A percentile compares a stretch with the other conserved stretches of the same genome.
Conservation (phyloP, 2,329 filamentous ascomycete genomes). For the Colletotrichum eleusines region DNA sequence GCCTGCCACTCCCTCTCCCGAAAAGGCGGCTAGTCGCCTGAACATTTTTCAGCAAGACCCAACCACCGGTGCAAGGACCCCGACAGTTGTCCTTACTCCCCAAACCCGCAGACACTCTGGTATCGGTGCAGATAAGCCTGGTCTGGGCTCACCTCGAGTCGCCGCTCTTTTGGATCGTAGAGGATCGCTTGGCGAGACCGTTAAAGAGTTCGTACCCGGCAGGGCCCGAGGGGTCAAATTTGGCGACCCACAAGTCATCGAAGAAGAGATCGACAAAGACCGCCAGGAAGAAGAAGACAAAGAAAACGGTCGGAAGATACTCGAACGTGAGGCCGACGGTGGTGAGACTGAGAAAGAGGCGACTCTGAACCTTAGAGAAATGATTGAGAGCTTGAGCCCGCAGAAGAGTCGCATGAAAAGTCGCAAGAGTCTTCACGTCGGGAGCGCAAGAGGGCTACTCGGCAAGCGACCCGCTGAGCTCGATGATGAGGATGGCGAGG, state of each 20-base stretch:
- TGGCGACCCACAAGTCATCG: slow-evolving; percentile 72
- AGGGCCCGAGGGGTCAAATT: slow-evolving; percentile 67
- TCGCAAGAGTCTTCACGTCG: slow-evolving; percentile 82
- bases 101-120: slow-evolving; percentile 72
- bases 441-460: slow-evolving; percentile 78
- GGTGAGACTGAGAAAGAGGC: slow-evolving; percentile 68
- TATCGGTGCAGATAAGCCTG: slow-evolving; percentile 75
- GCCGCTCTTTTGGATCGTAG: slow-evolving; percentile 78
- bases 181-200: slow-evolving; percentile 76
- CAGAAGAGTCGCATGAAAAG: slow-evolving; percentile 76
- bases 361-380: slow-evolving; percentile 77
- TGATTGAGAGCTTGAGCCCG: slow-evolving; percentile 83
- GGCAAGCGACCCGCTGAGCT: slow-evolving; percentile 81
- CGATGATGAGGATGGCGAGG: slow-evolving; percentile 70
- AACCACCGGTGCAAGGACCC: slow-evolving; percentile 68
- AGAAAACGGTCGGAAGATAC: slow-evolving; percentile 69
- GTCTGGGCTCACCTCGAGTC: slow-evolving; percentile 81
- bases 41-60: slow-evolving; percentile 66
- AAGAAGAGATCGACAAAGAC: slow-evolving; percentile 73
- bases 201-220: slow-evolving; percentile 72
- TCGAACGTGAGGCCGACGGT: slow-evolving; percentile 65
- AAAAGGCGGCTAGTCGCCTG: slow-evolving; percentile 30
- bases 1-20: slow-evolving; percentile 52
- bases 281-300: slow-evolving; percentile 70
- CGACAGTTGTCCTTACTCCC: slow-evolving; percentile 73